These are phyloP conservation scores for Teratosphaeria zuluensis DNA, from an alignment of 2,329 filamentous ascomycete genomes.

Conservation along the genomic window DNA sequence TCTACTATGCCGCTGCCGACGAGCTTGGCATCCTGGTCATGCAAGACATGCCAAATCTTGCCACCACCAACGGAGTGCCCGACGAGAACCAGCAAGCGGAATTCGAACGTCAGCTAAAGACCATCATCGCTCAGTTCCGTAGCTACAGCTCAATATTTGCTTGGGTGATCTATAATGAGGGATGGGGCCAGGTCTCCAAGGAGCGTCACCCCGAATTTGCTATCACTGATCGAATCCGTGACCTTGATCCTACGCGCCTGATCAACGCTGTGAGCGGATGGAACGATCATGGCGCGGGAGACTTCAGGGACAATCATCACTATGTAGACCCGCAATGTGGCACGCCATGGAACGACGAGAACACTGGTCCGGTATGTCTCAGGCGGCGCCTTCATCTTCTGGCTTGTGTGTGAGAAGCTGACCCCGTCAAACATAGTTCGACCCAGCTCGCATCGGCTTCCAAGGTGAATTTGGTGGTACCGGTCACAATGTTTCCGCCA, in stretches of 20 bases:
- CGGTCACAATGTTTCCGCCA: too few species aligned
- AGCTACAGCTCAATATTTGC: slow-evolving; percentile 55
- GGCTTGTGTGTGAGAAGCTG: slow-evolving; percentile 32
- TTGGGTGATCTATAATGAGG: slow-evolving; percentile 64
- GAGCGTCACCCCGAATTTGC: slow-evolving; percentile 34
- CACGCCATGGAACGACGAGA: too few species aligned
- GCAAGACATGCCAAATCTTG: slow-evolving; percentile 61
- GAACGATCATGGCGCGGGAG: slow-evolving; percentile 58
- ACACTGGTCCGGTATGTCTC: slow-evolving; percentile 11
- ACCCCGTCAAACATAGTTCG: slow-evolving; percentile 16
- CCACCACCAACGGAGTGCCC: slow-evolving; percentile 24
- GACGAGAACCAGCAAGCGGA: slow-evolving; percentile 48
- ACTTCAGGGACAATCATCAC: slow-evolving; percentile 33
- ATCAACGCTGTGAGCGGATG: slow-evolving; percentile 56
- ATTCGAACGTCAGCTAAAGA: slow-evolving; percentile 53
- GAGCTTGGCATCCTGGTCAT: slow-evolving; percentile 56
- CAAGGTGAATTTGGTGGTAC: slow-evolving; percentile 37
- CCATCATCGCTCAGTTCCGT: slow-evolving; percentile 53
- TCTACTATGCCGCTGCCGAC: slow-evolving; percentile 61
- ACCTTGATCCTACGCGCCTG: slow-evolving; percentile 54
- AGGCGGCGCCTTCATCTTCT: slow-evolving; percentile 52
- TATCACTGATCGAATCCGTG: slow-evolving; percentile 45
- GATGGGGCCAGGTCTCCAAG: slow-evolving; percentile 53
- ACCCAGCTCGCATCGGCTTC: slow-evolving; percentile 52
- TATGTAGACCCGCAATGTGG: slow-evolving; percentile 61